A percentile compares a stretch with the other conserved stretches of the same genome.
Conservation (phyloP, 371 early-diverging fungal species). For the Mucor plumbeus region DNA sequence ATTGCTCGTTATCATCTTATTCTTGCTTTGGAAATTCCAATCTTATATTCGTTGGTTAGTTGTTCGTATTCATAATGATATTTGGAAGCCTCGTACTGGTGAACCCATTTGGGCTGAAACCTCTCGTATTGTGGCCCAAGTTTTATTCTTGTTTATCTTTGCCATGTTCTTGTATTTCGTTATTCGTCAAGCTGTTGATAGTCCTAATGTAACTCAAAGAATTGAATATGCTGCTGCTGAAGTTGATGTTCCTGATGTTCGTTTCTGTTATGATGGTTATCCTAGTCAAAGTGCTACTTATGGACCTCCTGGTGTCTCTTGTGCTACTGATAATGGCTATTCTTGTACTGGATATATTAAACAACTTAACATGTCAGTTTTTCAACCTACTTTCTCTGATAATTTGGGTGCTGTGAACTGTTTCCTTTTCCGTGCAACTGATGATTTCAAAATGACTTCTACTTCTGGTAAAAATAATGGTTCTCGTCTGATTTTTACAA, state of each 20-base stretch:
- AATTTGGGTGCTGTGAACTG: conserved; percentile 49
- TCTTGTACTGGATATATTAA: conserved; percentile 35
- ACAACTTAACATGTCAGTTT: conserved; percentile 43
- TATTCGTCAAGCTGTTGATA: conserved; percentile 51
- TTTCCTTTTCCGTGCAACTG: conserved; percentile 43
- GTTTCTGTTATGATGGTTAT: conserved; percentile 57
- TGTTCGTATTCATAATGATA: conserved; percentile 44
- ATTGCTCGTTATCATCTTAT: conserved; percentile 38
- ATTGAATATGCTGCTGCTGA: conserved; percentile 39
- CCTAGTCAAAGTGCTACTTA: conserved; percentile 21
- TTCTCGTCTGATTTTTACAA: conserved; percentile 43
- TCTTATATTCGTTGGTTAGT: conserved; percentile 44
- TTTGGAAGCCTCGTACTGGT: conserved; percentile 58
- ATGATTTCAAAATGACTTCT: conserved; percentile 36
- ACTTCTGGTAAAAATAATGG: conserved; percentile 54
- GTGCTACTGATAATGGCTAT: conserved; percentile 47
- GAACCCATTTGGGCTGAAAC: conserved; percentile 61
- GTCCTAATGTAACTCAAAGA: conserved; percentile 50
- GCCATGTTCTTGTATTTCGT: conserved; percentile 47
- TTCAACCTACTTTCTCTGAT: conserved; percentile 42
- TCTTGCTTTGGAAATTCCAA: conserved; percentile 54
- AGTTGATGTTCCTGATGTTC: conserved; percentile 52
- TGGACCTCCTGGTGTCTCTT: conserved; percentile 39
- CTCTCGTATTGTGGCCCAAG: conserved; percentile 44
- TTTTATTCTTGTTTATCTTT: conserved; percentile 50